Conservation (phyloP, 1,284 basidiomycete species). For the Rugosomyces carneus region DNA sequence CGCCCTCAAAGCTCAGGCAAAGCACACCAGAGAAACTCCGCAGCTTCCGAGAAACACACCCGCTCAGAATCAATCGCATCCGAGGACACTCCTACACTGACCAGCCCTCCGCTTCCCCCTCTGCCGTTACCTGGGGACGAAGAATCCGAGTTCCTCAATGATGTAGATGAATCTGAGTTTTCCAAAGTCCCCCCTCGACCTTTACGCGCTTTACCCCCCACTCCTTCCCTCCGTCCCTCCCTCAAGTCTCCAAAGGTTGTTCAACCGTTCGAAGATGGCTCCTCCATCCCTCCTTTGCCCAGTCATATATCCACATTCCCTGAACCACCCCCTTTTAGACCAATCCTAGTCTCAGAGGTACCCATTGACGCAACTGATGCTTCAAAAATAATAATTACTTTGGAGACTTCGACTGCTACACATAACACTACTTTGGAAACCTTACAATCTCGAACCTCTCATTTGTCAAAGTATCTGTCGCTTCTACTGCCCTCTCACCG, state of each 20-base stretch:
- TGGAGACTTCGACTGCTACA: conserved; percentile 64
- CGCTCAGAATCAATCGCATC: conserved; percentile 1
- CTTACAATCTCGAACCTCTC: conserved; percentile 59
- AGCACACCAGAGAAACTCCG: conserved; percentile 4
- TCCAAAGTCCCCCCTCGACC: conserved; percentile 30
- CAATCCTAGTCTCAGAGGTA: conserved; percentile 58
- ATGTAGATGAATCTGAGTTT: conserved; percentile 17
- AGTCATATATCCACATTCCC: conserved; percentile 28
- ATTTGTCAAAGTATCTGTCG: conserved; percentile 52
- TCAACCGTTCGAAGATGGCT: conserved; percentile 33
- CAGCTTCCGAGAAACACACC: conserved; percentile 6
- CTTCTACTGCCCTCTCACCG: conserved; percentile 36
- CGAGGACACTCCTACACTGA: conserved; percentile 26
- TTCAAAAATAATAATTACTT: conserved; percentile 56
- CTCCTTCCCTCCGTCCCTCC: conserved; percentile 32
- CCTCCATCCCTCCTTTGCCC: conserved; percentile 34
- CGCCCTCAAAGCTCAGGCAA: neutral
- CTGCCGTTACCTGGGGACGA: conserved; percentile 31
- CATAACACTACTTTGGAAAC: conserved; percentile 61
- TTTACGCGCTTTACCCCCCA: conserved; percentile 31
- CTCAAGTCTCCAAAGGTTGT: conserved; percentile 33
- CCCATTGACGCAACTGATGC: conserved; percentile 43
- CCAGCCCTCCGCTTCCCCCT: conserved; percentile 53
- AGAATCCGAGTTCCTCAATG: conserved; percentile 22
- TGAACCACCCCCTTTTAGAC: conserved; percentile 47